Base-by-base conservation (phyloP, 176 grass and related monocot species). In the Oryza meridionalis region DNA sequence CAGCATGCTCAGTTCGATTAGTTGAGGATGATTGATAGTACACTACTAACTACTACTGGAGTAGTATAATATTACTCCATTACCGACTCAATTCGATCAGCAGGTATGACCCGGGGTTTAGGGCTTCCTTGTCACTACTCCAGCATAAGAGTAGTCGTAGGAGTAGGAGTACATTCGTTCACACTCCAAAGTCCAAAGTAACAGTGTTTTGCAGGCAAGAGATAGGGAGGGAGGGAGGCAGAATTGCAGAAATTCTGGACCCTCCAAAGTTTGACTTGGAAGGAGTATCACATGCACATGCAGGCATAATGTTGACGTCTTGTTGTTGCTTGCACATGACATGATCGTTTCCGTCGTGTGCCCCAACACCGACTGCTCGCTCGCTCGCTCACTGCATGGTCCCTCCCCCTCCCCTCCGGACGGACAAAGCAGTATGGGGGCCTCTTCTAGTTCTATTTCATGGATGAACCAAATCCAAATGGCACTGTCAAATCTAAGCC, bases 321-420 rank as follows among this genome's bases (percentile, higher is more conserved):
- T 38, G 13, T 17, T 38, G 16, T 35, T 13, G 27, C 76, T 32
- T 19, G 9, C 38, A 65, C 61, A 78, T 79, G 76, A 46, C 40
- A 79, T 79, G 76, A 66, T 79, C 11, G 29, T 31, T 3, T 31
- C 29, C 29, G 29, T 31, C 29, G 42, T 67, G 76, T 67, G 42
- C 77, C 38, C 53, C 61, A 67, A 79, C 77, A 46, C 15, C 38
- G 65, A 16, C 40, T 24, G 58, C 58, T 49, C 13, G 58, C 33
- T 35, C 38, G 65, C 9, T 24, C 11, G 58, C 58, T 47, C 12
- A 21, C 32, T 33, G 32, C 58, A 61, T 61, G 58, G 21, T 61
- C 58, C 33, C 33, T 35, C 32, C 32, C 3, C 32, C 32, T 33
- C 33, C 4, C 33, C 33, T 35, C 33, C 33, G 33, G 33, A 35